Percentiles rank a stretch among this genome's conserved stretches.
phyloP scores from a whole-genome alignment of 305 asterid genomes.

The Solanum hybrid region DNA sequence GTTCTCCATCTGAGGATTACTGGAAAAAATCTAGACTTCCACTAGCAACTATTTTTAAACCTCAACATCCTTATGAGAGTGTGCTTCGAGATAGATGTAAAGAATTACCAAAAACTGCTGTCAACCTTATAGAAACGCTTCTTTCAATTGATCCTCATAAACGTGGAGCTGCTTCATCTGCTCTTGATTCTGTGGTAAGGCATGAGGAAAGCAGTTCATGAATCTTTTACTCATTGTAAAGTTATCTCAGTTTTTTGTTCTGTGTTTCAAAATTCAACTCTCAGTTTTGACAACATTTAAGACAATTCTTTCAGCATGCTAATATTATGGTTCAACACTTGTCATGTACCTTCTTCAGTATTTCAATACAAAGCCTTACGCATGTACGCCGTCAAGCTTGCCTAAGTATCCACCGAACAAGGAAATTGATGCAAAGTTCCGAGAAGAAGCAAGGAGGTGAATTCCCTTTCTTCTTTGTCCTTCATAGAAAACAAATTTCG shows the following conservation, averaged over 20 bases:
- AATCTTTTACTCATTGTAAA: not conserved
- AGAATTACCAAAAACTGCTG: constrained; percentile 68
- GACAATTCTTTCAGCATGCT: not conserved
- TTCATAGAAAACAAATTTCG: not conserved
- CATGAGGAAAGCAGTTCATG: not conserved
- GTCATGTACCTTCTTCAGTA: constrained; percentile 30
- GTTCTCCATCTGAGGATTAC: constrained; percentile 74
- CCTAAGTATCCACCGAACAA: constrained; percentile 85
- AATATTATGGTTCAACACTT: not conserved
- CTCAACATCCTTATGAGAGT: constrained; percentile 71
- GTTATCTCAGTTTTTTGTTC: not conserved
- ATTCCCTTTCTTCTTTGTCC: constrained; percentile 2
- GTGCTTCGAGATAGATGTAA: constrained; percentile 69
- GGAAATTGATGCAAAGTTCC: constrained; percentile 85
- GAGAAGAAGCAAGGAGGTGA: constrained; percentile 68
- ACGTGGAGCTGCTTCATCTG: constrained; percentile 69
- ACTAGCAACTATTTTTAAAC: constrained; percentile 77
- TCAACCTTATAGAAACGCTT: constrained; percentile 52
- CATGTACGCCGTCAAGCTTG: constrained; percentile 74
- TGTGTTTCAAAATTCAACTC: not conserved
- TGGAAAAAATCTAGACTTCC: constrained; percentile 74
- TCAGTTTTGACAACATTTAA: not conserved
- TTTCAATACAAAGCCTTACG: constrained; percentile 60
- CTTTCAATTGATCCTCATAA: constrained; percentile 61
- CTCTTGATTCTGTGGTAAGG: constrained; percentile 60